A percentile compares a stretch with the other conserved stretches of the same genome.
These are phyloP conservation scores for Otatea glauca DNA, from an alignment of 176 grass and related monocot species.

Conservation along the genomic window DNA sequence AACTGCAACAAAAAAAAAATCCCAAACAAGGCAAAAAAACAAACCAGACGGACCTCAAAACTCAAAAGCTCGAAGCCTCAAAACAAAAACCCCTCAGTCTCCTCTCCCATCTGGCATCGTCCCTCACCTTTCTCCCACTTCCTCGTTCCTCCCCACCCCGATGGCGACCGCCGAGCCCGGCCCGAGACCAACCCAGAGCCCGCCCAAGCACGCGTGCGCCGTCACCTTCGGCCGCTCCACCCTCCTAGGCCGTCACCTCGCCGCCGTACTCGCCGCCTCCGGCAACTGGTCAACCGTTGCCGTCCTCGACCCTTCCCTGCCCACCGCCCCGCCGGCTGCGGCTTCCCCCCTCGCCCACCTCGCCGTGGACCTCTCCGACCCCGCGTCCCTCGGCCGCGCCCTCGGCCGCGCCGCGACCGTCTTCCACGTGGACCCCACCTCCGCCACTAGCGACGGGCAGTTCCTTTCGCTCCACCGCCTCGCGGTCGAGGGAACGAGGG, in stretches of 20 bases:
- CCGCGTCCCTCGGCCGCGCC: slow-evolving; percentile 26
- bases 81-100: slow-evolving; percentile 34
- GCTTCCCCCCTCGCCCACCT: slow-evolving; percentile 40
- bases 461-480: slow-evolving; percentile 64
- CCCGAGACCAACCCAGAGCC: background rate
- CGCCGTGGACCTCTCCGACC: slow-evolving; percentile 50
- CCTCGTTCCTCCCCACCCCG: background rate
- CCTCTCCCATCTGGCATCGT: slow-evolving; percentile 7
- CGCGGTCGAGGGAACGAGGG: slow-evolving; percentile 55
- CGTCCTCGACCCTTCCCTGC: slow-evolving; percentile 50
- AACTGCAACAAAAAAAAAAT: background rate
- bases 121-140: slow-evolving; percentile 3
- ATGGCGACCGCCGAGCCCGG: slow-evolving; percentile 71
- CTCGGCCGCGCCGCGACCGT: slow-evolving; percentile 56
- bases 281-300: slow-evolving; percentile 61
- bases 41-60: no score
- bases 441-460: slow-evolving; percentile 32
- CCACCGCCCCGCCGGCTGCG: background rate
- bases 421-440: slow-evolving; percentile 81
- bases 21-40: slow-evolving; percentile 12
- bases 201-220: slow-evolving; percentile 46
- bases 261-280: slow-evolving; percentile 62
- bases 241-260: slow-evolving; percentile 68
- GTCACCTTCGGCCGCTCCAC: slow-evolving; percentile 74
- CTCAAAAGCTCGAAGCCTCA: background rate